Base-by-base conservation (phyloP, 2,329 filamentous ascomycete genomes). In the Meredithiella fracta region DNA sequence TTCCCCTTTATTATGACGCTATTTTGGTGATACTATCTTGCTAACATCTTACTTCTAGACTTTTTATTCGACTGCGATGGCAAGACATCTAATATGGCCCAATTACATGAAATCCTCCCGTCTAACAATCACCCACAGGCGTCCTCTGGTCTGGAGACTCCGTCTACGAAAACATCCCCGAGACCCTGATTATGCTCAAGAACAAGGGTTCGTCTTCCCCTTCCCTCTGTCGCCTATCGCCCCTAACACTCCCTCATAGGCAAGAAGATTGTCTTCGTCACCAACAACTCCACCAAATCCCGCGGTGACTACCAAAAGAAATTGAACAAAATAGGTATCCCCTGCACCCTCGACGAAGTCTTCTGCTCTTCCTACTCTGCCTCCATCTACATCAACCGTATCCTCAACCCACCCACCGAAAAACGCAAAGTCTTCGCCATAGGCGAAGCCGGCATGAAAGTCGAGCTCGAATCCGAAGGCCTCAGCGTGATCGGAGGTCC, bases 21-120 rank as follows among this genome's bases (percentile, higher is more conserved):
- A 34, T 34, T 11, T 11, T 34, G 5, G 29, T 34, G 29, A 5
- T 11, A 34, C 29, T 5, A 5, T 34, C 11, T n/a, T 44, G 54
- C 62, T 62, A 44, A 62, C 57, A 17, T 59, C 58, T 55, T 51
- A 14, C 11, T 59, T 58, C 62, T 94, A 88, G 82, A 86, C 37
- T 97, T 98, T 66, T 74, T 98, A 11, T 87, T 98, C 65, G 92
- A 98, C 67, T 98, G 92, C 71, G 92, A 98, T 79, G 92, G 91
- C 94, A 73, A 64, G 74, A 47, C 11, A 25, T 42, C 14, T 7
- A 40, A 5, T 17, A 17, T 17, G 25, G 34, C 2, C 7, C 31
- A n/a, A n/a, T n/a, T n/a, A n/a, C 3, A n/a, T 15, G 15, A n/a
- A 17, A n/a, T 8, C 23, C 14, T 29, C 29, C n/a, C 14, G 23